Conservation (phyloP, 140 eudicot species). For the Anethum foeniculum region DNA sequence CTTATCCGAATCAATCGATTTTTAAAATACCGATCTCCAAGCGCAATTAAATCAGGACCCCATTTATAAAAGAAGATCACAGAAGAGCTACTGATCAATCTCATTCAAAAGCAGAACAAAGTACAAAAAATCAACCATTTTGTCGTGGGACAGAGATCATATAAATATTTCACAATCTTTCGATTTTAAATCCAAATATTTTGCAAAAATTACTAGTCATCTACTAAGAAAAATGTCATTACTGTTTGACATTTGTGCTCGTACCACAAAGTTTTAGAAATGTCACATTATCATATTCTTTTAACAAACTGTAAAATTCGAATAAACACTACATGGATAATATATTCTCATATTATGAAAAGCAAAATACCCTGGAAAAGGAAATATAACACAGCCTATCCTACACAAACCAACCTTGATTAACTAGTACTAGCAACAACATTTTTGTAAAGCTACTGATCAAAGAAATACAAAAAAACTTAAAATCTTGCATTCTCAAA, state of each 20-base stretch:
- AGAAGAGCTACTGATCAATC: not conserved
- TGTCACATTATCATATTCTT: too few relatives aligned
- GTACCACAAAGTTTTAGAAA: too few relatives aligned
- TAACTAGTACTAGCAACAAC: not conserved
- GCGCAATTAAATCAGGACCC: too few relatives aligned
- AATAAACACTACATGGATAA: too few relatives aligned
- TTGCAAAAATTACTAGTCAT: too few relatives aligned
- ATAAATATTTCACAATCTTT: not conserved
- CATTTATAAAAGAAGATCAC: too few relatives aligned
- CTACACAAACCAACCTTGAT: not conserved
- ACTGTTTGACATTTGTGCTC: too few relatives aligned
- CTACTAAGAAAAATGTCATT: not conserved
- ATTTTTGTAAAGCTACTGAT: not conserved
- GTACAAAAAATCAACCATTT: not conserved
- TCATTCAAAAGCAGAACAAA: not conserved
- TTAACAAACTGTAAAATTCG: too few relatives aligned
- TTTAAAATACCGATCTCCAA: too few relatives aligned
- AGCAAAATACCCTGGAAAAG: not conserved
- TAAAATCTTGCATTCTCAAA: constrained; percentile 94
- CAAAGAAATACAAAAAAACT: not conserved
- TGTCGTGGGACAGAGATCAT: not conserved
- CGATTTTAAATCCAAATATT: not conserved
- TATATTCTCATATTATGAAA: too few relatives aligned
- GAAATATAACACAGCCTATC: not conserved
- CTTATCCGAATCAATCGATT: too few relatives aligned